Evolutionary conservation across 2,329 filamentous ascomycete species (phyloP).

Genomic region (Colletotrichum acutatum): DNA sequence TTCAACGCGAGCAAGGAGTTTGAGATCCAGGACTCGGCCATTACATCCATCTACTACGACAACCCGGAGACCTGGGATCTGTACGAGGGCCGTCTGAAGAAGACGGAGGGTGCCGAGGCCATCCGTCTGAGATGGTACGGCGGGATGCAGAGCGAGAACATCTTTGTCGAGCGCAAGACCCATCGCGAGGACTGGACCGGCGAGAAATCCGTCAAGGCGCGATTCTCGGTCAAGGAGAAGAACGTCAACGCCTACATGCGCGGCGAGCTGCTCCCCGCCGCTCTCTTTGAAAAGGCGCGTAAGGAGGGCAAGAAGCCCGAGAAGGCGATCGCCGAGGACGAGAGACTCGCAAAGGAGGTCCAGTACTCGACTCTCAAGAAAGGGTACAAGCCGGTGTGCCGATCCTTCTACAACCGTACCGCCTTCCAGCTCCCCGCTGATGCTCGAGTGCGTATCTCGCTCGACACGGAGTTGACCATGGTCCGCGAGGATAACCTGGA

Average conservation of each 20-base stretch:
- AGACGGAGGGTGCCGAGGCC: constrained; percentile 96
- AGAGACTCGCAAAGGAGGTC: constrained; percentile 89
- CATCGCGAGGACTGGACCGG: constrained; percentile 99
- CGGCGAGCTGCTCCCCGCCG: constrained; percentile 84
- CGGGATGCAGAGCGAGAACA: constrained; percentile 93
- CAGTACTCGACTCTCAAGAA: constrained; percentile 93
- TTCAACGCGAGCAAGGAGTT: constrained; percentile 99
- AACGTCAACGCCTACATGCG: constrained; percentile 91
- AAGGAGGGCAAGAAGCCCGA: constrained; percentile 95
- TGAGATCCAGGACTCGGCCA: constrained; percentile 88
- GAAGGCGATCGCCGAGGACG: constrained; percentile 90
- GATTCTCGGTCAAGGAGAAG: constrained; percentile 96
- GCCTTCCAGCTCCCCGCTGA: constrained; percentile 98
- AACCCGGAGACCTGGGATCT: constrained; percentile 94
- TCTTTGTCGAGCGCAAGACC: constrained; percentile 97
- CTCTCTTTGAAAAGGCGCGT: constrained; percentile 95
- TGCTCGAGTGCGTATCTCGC: constrained; percentile 93
- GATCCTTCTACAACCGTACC: constrained; percentile 98
- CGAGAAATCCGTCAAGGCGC: constrained; percentile 98
- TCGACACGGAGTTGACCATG: constrained; percentile 97
- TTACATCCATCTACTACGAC: constrained; percentile 98
- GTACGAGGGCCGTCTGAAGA: constrained; percentile 94
- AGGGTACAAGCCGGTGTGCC: constrained; percentile 87
- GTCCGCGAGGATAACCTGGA: constrained; percentile 94
- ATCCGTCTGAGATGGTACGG: constrained; percentile 98